A percentile compares a stretch with the other conserved stretches of the same genome.
Evolutionary conservation across 2,329 filamentous ascomycete species (phyloP).

Genomic region (Aspergillus sp.): DNA sequence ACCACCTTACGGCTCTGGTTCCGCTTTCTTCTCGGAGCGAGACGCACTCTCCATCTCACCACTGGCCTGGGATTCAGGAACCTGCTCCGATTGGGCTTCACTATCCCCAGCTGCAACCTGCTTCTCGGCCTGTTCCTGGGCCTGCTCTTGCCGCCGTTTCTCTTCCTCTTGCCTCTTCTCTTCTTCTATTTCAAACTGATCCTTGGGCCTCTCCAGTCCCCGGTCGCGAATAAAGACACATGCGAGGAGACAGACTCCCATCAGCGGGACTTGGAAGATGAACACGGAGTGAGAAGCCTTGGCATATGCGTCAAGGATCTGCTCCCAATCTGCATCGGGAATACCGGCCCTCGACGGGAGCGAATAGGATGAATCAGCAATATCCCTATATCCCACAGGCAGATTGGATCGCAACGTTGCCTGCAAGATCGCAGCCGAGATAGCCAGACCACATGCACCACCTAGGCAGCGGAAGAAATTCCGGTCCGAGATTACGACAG

Average conservation of each 20-base stretch:
- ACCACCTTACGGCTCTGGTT: not conserved
- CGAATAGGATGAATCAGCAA: conserved; percentile 46
- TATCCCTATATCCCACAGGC: conserved; percentile 38
- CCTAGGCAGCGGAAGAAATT: conserved; percentile 65
- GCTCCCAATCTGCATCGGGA: conserved; percentile 37
- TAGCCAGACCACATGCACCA: conserved; percentile 59
- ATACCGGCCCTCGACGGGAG: conserved; percentile 33
- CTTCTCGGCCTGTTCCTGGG: conserved; percentile 21
- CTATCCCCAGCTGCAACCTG: not conserved
- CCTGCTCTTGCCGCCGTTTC: conserved; percentile 31
- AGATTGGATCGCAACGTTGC: conserved; percentile 42
- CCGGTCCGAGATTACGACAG: conserved; percentile 63
- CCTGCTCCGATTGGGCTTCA: not conserved
- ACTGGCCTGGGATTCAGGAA: not conserved
- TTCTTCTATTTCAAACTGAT: conserved; percentile 29
- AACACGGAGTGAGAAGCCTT: conserved; percentile 59
- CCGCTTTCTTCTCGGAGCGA: not conserved
- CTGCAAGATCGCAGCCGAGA: conserved; percentile 57
- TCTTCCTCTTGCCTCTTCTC: conserved; percentile 18
- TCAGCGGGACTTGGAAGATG: conserved; percentile 57
- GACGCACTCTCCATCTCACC: not conserved
- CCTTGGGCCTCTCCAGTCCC: conserved; percentile 46
- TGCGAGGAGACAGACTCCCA: conserved; percentile 53
- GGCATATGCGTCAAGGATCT: conserved; percentile 55
- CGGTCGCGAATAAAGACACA: conserved; percentile 56